phyloP scores from a whole-genome alignment of 202 grass and related monocot genomes.

The Panicum virgatum region DNA sequence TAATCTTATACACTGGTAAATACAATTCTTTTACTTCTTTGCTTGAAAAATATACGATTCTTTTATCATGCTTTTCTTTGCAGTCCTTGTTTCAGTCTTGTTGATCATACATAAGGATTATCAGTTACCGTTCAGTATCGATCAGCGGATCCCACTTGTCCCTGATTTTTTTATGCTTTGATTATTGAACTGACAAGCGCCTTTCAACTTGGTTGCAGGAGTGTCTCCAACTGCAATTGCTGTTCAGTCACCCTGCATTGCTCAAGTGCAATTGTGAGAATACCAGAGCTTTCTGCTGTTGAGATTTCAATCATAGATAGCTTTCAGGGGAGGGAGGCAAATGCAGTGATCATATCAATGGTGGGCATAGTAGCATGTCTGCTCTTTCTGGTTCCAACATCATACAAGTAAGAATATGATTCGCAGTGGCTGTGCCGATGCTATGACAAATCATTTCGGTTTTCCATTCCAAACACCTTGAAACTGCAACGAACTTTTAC shows the following conservation, averaged over 20 bases:
- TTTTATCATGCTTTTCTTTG: not conserved
- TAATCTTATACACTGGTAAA: constrained; percentile 81
- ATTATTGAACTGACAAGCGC: constrained; percentile 35
- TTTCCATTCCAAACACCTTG: constrained; percentile 25
- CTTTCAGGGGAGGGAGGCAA: constrained; percentile 88
- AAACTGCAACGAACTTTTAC: not conserved
- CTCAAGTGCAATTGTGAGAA: constrained; percentile 83
- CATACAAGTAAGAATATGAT: not conserved
- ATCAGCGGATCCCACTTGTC: not conserved
- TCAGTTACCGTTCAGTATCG: not conserved
- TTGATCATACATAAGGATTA: constrained; percentile 9
- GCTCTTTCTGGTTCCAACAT: constrained; percentile 9
- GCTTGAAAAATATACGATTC: not conserved
- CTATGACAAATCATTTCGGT: constrained; percentile 1
- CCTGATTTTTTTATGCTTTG: constrained; percentile 8
- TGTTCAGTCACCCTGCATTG: constrained; percentile 93
- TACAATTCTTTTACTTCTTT: constrained; percentile 38
- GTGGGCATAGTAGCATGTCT: constrained; percentile 41
- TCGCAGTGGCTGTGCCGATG: not conserved
- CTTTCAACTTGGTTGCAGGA: constrained; percentile 52
- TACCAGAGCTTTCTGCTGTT: constrained; percentile 73
- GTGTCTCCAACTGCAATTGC: constrained; percentile 68
- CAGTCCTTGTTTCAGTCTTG: constrained; percentile 14
- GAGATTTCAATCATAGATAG: constrained; percentile 93
- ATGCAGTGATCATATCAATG: constrained; percentile 93